These are phyloP conservation scores for Aspergillus persii DNA, from an alignment of 2,329 filamentous ascomycete genomes.

Conservation along the genomic window DNA sequence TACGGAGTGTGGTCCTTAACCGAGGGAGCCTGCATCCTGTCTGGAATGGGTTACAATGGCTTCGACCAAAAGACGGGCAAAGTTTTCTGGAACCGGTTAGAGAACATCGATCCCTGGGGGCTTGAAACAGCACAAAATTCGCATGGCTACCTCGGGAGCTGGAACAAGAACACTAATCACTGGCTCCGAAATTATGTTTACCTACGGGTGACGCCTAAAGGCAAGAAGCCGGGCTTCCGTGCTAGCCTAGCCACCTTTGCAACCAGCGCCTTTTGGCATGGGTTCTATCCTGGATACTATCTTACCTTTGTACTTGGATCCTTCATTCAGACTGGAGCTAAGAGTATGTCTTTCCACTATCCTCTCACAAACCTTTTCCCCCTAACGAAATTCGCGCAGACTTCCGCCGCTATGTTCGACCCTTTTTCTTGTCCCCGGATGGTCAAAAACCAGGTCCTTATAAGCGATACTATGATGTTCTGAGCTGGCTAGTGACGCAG, in stretches of 20 bases:
- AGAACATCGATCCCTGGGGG: conserved; percentile 81
- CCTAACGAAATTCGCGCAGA: conserved; percentile 53
- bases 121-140: conserved; percentile 92
- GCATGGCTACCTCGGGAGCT: conserved; percentile 83
- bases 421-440: conserved; percentile 83
- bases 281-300: conserved; percentile 97
- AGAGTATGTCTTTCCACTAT: conserved; percentile 64
- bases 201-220: conserved; percentile 87
- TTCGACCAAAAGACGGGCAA: conserved; percentile 81
- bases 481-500: conserved; percentile 74
- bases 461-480: conserved; percentile 85
- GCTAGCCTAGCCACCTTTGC: conserved; percentile 91
- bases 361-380: conserved; percentile 9
- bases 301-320: conserved; percentile 84
- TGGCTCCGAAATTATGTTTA: conserved; percentile 98
- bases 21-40: conserved; percentile 90
- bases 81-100: conserved; percentile 83
- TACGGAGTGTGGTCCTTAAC: conserved; percentile 94
- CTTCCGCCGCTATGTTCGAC: conserved; percentile 81
- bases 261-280: conserved; percentile 96
- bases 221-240: conserved; percentile 93
- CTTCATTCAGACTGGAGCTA: conserved; percentile 88
- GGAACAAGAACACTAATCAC: conserved; percentile 98
- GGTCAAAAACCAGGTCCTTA: conserved; percentile 64
- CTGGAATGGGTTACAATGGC: conserved; percentile 91